Base-by-base conservation (phyloP, 2,329 filamentous ascomycete genomes). In the Metarhizium robertsii region DNA sequence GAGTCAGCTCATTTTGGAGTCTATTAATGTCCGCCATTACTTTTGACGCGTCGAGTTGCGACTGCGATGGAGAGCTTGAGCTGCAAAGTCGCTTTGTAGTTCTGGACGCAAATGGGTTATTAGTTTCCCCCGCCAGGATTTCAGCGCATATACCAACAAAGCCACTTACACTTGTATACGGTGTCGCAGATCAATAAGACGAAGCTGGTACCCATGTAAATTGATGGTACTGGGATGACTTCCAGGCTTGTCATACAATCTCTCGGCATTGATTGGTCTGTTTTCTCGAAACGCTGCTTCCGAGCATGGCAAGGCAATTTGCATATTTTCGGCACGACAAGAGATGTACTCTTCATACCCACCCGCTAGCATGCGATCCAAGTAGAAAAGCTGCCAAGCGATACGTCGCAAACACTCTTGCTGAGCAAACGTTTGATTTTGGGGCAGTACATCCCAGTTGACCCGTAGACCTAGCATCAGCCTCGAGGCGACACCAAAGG, bases 321-420 rank as follows among this genome's bases (percentile, higher is more conserved):
- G 69, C 69, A 73, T 72, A 36, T 67, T 67, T 14, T 72, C 67
- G 6, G 68, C 65, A 11, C 68, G 65, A 36, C 68, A 69, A 13
- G 65, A 64, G 20, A 74, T 66, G 55, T 74, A 73, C 51, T 72
- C 71, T 30, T 73, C 71, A 49, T 71, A 74, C 1, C 72, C 71
- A 2, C 67, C 70, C 1, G 72, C 70, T 11, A 73, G 64, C 29
- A 71, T 58, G 7, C 71, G 67, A 52, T 74, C 71, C 48, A 73
- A 59, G 48, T 69, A 61, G 55, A 71, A 74, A 45, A 73, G 61
- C 40, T 70, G 67, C 72, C 72, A 74, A 2, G 67, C 69, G 25
- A 71, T 63, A 7, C 72, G 67, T 29, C 71, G 65, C 14, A 68
- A 59, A 6, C 60, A 66, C 58, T 74, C 72, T 53, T 72, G 70